These are phyloP conservation scores for Monilinia fructigena DNA, from an alignment of 2,329 filamentous ascomycete genomes.

Conservation along the genomic window DNA sequence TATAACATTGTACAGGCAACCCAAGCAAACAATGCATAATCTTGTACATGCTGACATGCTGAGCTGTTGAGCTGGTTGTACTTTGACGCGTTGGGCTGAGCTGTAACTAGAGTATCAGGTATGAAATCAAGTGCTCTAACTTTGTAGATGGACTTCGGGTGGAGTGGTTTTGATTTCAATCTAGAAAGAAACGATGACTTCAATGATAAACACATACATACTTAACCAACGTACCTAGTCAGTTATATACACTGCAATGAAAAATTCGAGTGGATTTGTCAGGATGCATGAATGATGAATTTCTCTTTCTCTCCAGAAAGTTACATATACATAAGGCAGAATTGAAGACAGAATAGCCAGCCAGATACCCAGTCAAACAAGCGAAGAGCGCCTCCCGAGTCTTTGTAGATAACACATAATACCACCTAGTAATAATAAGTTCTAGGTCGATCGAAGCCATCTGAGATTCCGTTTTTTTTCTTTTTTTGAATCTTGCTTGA, in stretches of 20 bases:
- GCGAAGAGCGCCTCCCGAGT: too few relatives aligned
- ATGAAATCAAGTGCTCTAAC: not conserved
- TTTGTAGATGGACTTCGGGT: not conserved
- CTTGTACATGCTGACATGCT: slow-evolving; percentile 2
- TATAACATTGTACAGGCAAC: too few relatives aligned
- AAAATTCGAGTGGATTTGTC: not conserved
- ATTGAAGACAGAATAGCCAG: too few relatives aligned
- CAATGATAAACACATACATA: not conserved
- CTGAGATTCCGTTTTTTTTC: not conserved
- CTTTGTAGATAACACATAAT: too few relatives aligned
- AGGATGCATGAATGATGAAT: too few relatives aligned
- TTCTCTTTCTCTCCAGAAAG: too few relatives aligned
- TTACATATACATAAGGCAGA: too few relatives aligned
- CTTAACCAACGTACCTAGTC: not conserved
- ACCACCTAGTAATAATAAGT: too few relatives aligned
- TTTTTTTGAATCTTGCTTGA: too few relatives aligned
- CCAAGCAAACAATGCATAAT: slow-evolving; percentile 3
- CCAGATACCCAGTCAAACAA: too few relatives aligned
- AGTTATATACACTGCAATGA: not conserved
- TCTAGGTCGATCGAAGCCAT: too few relatives aligned
- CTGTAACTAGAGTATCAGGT: not conserved
- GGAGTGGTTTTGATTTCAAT: not conserved
- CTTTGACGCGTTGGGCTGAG: not conserved
- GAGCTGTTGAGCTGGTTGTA: slow-evolving; percentile 16
- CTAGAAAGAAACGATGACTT: not conserved